phyloP scores from a whole-genome alignment of 2,329 filamentous ascomycete genomes.

The Zopfia rhizophila region DNA sequence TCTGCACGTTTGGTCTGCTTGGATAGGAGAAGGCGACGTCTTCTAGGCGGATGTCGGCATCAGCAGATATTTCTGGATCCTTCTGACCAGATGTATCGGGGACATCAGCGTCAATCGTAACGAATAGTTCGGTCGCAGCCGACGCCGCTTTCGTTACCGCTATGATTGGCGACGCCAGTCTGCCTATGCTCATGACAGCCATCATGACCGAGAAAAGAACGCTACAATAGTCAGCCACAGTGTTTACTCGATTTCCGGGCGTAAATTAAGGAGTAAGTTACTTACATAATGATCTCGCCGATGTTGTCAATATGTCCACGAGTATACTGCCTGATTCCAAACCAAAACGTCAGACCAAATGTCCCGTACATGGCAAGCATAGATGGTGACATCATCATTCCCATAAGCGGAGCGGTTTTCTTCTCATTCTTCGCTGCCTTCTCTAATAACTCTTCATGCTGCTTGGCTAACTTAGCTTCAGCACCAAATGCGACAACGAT shows the following conservation, averaged over 20 bases:
- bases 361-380: constrained; percentile 50
- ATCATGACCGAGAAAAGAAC: constrained; percentile 54
- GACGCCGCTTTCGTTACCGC: constrained; percentile 47
- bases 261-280: constrained; percentile 2
- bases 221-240: constrained; percentile 20
- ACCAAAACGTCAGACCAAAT: constrained; percentile 53
- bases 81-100: constrained; percentile 42
- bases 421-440: constrained; percentile 40
- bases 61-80: constrained; percentile 47
- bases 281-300: constrained; percentile 47
- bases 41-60: constrained; percentile 47
- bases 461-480: constrained; percentile 43
- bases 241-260: not conserved
- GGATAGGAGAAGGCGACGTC: constrained; percentile 52
- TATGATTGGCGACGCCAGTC: constrained; percentile 43
- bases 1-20: constrained; percentile 68
- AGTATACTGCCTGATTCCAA: constrained; percentile 47
- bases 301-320: constrained; percentile 42
- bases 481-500: constrained; percentile 52
- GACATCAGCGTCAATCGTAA: constrained; percentile 46
- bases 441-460: constrained; percentile 39
- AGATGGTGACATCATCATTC: constrained; percentile 44
- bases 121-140: constrained; percentile 49
- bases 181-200: constrained; percentile 46
- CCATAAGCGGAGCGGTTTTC: constrained; percentile 44